Conservation (phyloP, 1,284 basidiomycete species). For the Agaricales sp. region DNA sequence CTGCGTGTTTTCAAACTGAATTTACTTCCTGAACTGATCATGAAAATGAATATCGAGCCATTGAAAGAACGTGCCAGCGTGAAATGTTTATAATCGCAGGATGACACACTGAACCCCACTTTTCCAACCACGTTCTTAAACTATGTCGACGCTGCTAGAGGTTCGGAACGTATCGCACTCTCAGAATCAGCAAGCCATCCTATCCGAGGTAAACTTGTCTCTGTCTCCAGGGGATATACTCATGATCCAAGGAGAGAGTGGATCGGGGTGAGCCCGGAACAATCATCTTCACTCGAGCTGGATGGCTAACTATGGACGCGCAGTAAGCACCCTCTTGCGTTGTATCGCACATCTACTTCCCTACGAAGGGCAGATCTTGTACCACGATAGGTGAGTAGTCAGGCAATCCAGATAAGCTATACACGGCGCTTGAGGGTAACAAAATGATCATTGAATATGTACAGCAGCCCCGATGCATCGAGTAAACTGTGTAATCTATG, state of each 20-base stretch:
- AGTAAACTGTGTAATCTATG: constrained; percentile 3
- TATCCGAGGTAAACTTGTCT: constrained; percentile 44
- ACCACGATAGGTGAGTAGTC: constrained; percentile 47
- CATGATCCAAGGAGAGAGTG: constrained; percentile 66
- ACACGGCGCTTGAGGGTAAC: constrained; percentile 5
- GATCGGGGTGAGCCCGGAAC: constrained; percentile 42
- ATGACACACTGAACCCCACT: too few species aligned
- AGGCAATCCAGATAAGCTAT: background rate
- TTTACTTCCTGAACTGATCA: too few species aligned
- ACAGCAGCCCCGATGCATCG: constrained; percentile 51
- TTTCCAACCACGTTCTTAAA: constrained; percentile 15
- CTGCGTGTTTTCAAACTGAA: background rate
- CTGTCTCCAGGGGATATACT: constrained; percentile 44
- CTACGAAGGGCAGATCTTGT: constrained; percentile 56
- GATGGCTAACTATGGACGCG: constrained; percentile 19
- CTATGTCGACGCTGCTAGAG: constrained; percentile 9
- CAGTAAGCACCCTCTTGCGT: constrained; percentile 65
- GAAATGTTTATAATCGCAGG: too few species aligned
- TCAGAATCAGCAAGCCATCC: constrained; percentile 35
- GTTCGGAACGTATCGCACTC: constrained; percentile 28
- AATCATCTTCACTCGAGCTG: constrained; percentile 5
- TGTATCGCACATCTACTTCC: constrained; percentile 72
- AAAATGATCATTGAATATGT: too few species aligned
- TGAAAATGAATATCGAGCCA: too few species aligned
- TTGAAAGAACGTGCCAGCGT: too few species aligned